Evolutionary conservation across 805 yeast species (phyloP).

Genomic region (Hanseniaspora vineae): DNA sequence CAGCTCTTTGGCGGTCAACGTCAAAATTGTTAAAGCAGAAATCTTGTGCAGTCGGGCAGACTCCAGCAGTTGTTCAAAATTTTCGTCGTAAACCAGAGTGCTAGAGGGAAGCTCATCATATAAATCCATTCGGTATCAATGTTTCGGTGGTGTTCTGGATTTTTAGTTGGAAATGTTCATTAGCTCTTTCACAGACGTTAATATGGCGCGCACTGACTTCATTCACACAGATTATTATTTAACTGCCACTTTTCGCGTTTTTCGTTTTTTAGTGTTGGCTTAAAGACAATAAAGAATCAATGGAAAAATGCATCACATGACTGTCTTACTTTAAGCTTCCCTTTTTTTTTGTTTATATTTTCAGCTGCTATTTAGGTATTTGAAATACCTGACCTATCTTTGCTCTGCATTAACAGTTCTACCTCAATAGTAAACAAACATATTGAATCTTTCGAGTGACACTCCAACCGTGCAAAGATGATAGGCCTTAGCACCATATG

Average conservation of each 20-base stretch:
- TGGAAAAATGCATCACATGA: no score
- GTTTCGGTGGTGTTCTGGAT: neutral
- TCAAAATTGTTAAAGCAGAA: constrained; percentile 29
- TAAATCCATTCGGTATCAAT: constrained; percentile 25
- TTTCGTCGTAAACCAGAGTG: constrained; percentile 21
- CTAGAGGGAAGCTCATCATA: constrained; percentile 29
- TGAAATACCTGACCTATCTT: neutral
- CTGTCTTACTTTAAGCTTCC: no score
- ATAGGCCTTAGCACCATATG: no score
- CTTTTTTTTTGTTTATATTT: neutral
- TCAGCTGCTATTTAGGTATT: no score
- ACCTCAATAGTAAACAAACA: neutral
- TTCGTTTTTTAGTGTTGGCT: neutral
- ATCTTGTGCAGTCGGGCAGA: constrained; percentile 20
- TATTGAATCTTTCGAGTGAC: neutral
- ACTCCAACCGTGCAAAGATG: neutral
- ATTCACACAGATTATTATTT: no score
- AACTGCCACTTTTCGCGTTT: neutral
- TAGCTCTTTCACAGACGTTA: neutral
- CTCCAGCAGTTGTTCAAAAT: constrained; percentile 19
- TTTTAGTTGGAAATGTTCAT: neutral
- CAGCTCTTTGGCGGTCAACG: constrained; percentile 24
- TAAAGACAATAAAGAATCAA: no score
- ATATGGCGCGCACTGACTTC: no score
- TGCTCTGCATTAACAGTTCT: neutral